Evolutionary conservation across 768 basidiomycete species (phyloP).

Genomic region (Trametes coccinea): DNA sequence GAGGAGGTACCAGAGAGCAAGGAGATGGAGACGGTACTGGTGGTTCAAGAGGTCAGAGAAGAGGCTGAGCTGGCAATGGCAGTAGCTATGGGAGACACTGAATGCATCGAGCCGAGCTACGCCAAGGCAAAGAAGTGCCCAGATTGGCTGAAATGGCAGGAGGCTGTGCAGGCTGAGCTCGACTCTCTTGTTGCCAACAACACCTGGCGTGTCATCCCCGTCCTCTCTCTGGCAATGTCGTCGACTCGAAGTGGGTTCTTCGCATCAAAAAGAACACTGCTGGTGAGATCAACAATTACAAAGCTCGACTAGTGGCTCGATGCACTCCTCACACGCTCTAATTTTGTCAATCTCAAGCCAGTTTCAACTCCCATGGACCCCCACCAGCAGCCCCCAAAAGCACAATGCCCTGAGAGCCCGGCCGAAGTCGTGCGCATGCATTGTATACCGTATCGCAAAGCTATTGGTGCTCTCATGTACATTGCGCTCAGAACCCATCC

Average conservation of each 20-base stretch:
- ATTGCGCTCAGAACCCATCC: no score
- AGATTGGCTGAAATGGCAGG: conserved; percentile 21
- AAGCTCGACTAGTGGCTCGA: no score
- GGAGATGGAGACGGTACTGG: no score
- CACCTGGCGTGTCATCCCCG: conserved; percentile 16
- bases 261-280: neutral
- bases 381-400: no score
- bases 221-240: conserved; percentile 23
- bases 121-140: conserved; percentile 13
- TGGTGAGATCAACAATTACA: no score
- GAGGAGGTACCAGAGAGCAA: neutral
- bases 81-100: conserved; percentile 1
- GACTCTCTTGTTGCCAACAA: conserved; percentile 6
- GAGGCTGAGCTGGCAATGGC: conserved; percentile 1
- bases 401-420: no score
- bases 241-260: conserved; percentile 38
- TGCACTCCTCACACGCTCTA: no score
- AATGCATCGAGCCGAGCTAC: conserved; percentile 8
- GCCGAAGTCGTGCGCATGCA: no score
- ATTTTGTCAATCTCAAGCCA: no score
- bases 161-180: conserved; percentile 16
- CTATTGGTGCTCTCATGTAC: no score
- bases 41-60: neutral
- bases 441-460: no score
- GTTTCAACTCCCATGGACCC: no score